A percentile compares a stretch with the other conserved stretches of the same genome.
Conservation (phyloP, 208 protist genomes). For the Leishmania turanica region DNA sequence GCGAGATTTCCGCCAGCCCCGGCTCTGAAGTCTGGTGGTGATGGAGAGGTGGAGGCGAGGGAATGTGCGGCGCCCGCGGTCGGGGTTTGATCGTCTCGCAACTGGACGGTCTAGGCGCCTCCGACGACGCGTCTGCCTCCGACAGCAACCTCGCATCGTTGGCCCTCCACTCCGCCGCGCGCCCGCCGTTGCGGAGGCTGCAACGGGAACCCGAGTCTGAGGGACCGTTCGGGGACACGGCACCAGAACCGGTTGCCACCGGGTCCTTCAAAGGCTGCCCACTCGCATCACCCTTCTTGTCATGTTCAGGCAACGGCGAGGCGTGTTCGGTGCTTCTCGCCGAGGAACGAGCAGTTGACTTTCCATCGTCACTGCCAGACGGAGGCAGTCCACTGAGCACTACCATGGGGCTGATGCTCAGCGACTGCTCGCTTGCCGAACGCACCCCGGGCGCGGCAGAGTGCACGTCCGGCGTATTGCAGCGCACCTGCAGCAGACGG, state of each 20-base stretch:
- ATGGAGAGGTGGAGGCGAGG: not conserved
- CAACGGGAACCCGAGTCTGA: not conserved
- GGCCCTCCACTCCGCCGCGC: not conserved
- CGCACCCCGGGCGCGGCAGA: not conserved
- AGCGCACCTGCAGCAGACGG: conserved; percentile 4
- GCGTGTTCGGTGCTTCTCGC: not conserved
- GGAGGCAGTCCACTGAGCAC: conserved; percentile 1
- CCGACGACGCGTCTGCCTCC: not conserved
- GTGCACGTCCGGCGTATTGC: conserved; percentile 6
- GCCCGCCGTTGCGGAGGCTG: no score
- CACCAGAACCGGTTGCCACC: not conserved
- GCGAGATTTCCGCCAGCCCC: not conserved
- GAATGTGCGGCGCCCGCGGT: not conserved
- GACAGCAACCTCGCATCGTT: not conserved
- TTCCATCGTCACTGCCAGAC: not conserved
- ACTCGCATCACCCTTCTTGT: not conserved
- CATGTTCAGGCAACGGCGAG: not conserved
- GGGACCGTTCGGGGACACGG: not conserved
- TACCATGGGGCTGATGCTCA: conserved; percentile 10
- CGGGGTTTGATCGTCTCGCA: not conserved
- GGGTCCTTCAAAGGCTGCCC: not conserved
- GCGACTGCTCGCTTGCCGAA: conserved; percentile 2
- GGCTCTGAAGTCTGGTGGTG: not conserved
- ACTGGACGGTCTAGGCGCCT: not conserved
- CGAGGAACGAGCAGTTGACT: not conserved